Evolutionary conservation across 257 asterid genomes (phyloP), one percentile per base, ranked within the genome.

Genomic region (Ehretia macrophylla): DNA sequence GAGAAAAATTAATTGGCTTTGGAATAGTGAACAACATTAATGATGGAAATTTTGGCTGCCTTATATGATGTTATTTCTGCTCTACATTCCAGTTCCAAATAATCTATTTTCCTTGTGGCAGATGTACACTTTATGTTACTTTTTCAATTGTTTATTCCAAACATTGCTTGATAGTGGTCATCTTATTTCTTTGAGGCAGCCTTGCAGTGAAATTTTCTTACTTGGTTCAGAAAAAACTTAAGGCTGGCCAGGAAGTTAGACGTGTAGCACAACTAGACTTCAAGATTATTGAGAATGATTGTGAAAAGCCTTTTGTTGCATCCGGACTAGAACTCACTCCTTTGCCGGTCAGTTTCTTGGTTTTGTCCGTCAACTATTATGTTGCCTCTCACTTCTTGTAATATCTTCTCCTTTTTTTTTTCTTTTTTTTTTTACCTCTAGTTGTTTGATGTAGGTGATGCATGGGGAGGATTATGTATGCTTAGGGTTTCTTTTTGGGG

Each of bases 401-500:
- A 13, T 47, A 27, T 60, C 59, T 56, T 35, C 66, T 56, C 51
- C n/a, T n/a, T n/a, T n/a, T n/a, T n/a, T n/a, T n/a, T n/a, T n/a
- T n/a, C n/a, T n/a, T n/a, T n/a, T n/a, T 45, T 65, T 46, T 39
- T 55, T 66, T 21, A 64, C 70, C 65, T 58, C 51, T 64, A 72
- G 64, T 55, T 54, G 45, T 62, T 17, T 59, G 44, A 37, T 64
- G 68, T 64, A 93, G 99, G 99, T 93, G 75, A 93, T 93, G 99
- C 99, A 93, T 59, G 99, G 99, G 45, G 96, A 93, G 77, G 99
- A 93, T 75, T 93, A 93, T 64, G 77, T 83, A 42, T 86, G 96
- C 72, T 68, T 89, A 56, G 97, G 97, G 51, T 93, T 93, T 81
- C 82, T 84, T 59, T 93, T 93, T 69, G 99, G 97, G 59, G 77